Percentiles rank a stretch among this genome's conserved stretches.
Conservation (phyloP, 371 early-diverging fungal species). For the Lichtheimia ramosa region DNA sequence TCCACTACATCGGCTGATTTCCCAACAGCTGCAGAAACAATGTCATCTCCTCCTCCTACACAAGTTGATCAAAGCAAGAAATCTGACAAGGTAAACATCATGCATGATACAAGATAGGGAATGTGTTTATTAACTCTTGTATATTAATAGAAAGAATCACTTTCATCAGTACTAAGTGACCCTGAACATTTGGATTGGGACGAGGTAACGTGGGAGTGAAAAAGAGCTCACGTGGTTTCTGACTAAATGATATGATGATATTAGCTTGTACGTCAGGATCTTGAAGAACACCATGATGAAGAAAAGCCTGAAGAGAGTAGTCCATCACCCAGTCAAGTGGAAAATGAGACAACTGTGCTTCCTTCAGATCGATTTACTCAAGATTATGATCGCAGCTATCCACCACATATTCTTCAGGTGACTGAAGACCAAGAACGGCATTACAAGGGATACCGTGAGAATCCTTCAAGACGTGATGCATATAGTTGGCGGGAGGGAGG, state of each 20-base stretch:
- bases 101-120: neutral
- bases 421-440: conserved; percentile 8
- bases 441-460: neutral
- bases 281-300: conserved; percentile 10
- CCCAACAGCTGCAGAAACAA: conserved; percentile 29
- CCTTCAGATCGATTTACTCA: conserved; percentile 49
- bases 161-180: neutral
- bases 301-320: neutral
- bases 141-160: neutral
- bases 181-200: conserved; percentile 27
- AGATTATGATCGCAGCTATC: conserved; percentile 51
- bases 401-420: conserved; percentile 25
- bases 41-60: conserved; percentile 3
- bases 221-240: too few relatives aligned
- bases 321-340: conserved; percentile 3
- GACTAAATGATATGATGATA: conserved; percentile 18
- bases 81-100: neutral
- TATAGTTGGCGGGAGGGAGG: neutral
- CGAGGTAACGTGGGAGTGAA: conserved; percentile 22
- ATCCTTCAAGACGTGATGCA: conserved; percentile 6
- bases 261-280: conserved; percentile 18
- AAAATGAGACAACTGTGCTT: conserved; percentile 19
- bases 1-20: conserved; percentile 19
- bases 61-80: neutral
- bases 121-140: neutral